Conservation (phyloP, 768 basidiomycete genomes). For the Lepiota brunneoincarnata region DNA sequence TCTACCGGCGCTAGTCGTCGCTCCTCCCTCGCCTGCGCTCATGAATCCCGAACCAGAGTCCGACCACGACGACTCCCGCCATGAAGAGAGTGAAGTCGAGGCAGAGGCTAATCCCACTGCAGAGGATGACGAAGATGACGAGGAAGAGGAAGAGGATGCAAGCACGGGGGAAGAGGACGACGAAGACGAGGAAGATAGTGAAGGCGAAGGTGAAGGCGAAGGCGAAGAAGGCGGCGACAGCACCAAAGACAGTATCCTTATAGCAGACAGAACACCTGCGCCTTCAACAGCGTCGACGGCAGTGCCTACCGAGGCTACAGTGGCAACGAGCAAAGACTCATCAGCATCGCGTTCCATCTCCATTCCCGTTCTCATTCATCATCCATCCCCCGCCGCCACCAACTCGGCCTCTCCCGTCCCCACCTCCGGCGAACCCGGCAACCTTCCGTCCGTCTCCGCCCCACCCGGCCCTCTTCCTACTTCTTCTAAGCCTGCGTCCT, state of each 20-base stretch:
- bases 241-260: constrained; percentile 11
- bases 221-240: constrained; percentile 18
- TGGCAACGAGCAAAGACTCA: not conserved
- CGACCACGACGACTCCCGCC: constrained; percentile 2
- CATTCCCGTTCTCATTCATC: constrained; percentile 31
- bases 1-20: constrained; percentile 18
- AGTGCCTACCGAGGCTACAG: constrained; percentile 1
- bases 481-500: constrained; percentile 23
- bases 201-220: constrained; percentile 14
- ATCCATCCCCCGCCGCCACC: constrained; percentile 21
- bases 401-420: constrained; percentile 14
- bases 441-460: constrained; percentile 30
- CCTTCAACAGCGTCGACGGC: constrained; percentile 11
- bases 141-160: constrained; percentile 7
- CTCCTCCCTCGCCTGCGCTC: constrained; percentile 18
- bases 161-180: constrained; percentile 12
- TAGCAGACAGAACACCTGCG: constrained; percentile 8
- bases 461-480: constrained; percentile 20
- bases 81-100: constrained; percentile 8
- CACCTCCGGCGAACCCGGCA: constrained; percentile 10
- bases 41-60: constrained; percentile 10
- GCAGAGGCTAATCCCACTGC: constrained; percentile 8
- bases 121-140: constrained; percentile 18
- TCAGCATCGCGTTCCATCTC: constrained; percentile 21
- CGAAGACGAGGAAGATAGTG: constrained; percentile 18